phyloP scores from a whole-genome alignment of 1,139 yeast genomes.

The Saccharomyces hybrid region DNA sequence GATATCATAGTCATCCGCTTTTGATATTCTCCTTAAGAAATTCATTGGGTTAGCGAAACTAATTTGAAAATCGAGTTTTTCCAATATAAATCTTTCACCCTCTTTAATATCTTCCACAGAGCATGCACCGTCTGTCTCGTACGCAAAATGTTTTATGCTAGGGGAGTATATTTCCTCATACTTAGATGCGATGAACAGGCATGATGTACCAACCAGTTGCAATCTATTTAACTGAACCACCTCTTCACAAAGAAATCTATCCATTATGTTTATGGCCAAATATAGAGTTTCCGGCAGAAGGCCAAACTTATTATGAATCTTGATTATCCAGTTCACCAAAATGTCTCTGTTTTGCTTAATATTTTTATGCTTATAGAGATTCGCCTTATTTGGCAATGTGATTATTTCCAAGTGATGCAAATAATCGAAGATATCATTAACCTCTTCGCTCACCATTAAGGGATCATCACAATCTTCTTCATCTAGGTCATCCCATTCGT shows the following conservation, averaged over 20 bases:
- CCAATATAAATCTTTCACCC: conserved; percentile 74
- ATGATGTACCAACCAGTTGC: conserved; percentile 82
- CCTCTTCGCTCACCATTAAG: conserved; percentile 87
- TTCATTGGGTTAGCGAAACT: conserved; percentile 90
- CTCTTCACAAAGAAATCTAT: conserved; percentile 73
- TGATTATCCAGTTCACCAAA: conserved; percentile 88
- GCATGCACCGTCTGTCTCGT: conserved; percentile 68
- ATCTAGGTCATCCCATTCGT: conserved; percentile 82
- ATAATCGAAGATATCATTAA: conserved; percentile 73
- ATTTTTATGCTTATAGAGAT: conserved; percentile 62
- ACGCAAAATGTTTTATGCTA: conserved; percentile 73
- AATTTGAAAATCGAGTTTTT: conserved; percentile 65
- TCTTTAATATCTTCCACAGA: conserved; percentile 73
- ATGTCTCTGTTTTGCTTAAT: conserved; percentile 74
- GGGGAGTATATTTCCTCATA: conserved; percentile 91
- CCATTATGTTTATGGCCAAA: conserved; percentile 80
- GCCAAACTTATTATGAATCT: conserved; percentile 77
- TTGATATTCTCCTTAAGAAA: conserved; percentile 79
- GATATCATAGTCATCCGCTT: conserved; percentile 88
- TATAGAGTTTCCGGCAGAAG: conserved; percentile 83
- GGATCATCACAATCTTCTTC: conserved; percentile 87
- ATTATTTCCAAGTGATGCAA: conserved; percentile 61
- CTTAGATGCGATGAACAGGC: conserved; percentile 85
- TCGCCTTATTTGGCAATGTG: conserved; percentile 70
- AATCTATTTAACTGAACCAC: conserved; percentile 71